Conservation (phyloP, 208 protist species). For the Crithidia acanthocephali region DNA sequence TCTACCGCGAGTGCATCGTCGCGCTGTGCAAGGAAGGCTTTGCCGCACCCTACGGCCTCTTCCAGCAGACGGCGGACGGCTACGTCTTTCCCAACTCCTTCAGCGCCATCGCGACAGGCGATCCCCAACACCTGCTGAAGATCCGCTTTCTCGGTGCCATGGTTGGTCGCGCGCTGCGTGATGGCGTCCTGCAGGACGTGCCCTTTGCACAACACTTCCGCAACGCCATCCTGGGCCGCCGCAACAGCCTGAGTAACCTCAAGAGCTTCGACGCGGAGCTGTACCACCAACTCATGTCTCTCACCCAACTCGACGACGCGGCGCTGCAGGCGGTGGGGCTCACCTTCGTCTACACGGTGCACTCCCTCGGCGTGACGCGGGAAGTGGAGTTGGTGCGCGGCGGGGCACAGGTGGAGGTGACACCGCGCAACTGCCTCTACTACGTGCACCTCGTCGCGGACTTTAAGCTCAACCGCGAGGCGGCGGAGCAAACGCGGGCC, state of each 20-base stretch:
- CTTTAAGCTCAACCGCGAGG: slow-evolving; percentile 93
- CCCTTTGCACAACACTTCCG: slow-evolving; percentile 94
- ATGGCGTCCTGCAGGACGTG: slow-evolving; percentile 90
- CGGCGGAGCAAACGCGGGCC: slow-evolving; percentile 76
- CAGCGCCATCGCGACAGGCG: slow-evolving; percentile 68
- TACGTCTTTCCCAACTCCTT: slow-evolving; percentile 93
- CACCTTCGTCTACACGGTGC: slow-evolving; percentile 84
- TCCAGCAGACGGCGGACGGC: slow-evolving; percentile 81
- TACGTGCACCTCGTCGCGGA: slow-evolving; percentile 94
- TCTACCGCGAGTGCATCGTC: slow-evolving; percentile 93
- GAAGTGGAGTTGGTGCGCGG: slow-evolving; percentile 84
- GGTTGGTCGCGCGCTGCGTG: slow-evolving; percentile 89
- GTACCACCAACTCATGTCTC: slow-evolving; percentile 81
- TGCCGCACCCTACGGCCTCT: slow-evolving; percentile 82
- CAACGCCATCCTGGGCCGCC: slow-evolving; percentile 84
- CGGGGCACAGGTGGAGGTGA: slow-evolving; percentile 87
- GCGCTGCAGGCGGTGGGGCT: slow-evolving; percentile 75
- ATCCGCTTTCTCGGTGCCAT: slow-evolving; percentile 93
- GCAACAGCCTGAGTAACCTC: slow-evolving; percentile 92
- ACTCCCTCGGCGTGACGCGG: slow-evolving; percentile 61
- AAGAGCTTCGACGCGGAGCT: slow-evolving; percentile 86
- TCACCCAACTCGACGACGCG: slow-evolving; percentile 65
- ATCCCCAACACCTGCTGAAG: slow-evolving; percentile 66
- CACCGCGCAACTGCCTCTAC: slow-evolving; percentile 81
- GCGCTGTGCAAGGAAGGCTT: slow-evolving; percentile 86